Base-by-base conservation (phyloP, 1,284 basidiomycete species). In the Trichosporon ovoides region DNA sequence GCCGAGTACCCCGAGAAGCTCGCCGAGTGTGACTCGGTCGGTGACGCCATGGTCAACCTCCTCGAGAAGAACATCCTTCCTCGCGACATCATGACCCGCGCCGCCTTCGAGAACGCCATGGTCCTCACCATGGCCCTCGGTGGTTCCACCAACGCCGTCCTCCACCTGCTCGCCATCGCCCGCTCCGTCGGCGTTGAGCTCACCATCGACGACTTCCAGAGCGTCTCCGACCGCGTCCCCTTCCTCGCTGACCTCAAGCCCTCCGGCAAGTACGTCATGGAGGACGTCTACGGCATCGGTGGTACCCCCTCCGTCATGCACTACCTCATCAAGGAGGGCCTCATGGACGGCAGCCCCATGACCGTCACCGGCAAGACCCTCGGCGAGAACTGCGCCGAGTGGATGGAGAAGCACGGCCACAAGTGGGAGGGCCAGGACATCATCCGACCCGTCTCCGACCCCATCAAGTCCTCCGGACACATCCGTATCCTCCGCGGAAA, bases 61-160 rank as follows among this genome's bases (percentile, higher is more conserved):
- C 81, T 98, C 52, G 89, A 88, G 75, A 86, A 91, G 77, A 94
- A 97, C 80, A 88, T 98, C 71, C 83, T 91, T 56, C 95, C 95
- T 13, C 80, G 89, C 52, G 88, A 98, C 73, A 97, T 98, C 77
- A 97, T 98, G 92, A 97, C 93, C 19, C 85, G 87, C 28, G 83
- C 86, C 18, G 93, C 94, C 3, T 97, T 98, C 69, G 94, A 98
- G 79, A 97, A 97, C 77, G 94, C 94, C 18, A 92, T 98, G 84
- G 92, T 88, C 28, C 78, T 97, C 53, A 91, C 89, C 14, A 95
- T 97, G 88, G 87, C 93, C 68, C 84, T 97, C 20, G 95, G 91
- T 55, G 91, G 91, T 40, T 94, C 91, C 13, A 95, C 91, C 38
- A 95, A 95, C 71, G 91, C 90, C 37, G 89, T 97, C 38, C 83